Conservation (phyloP, 139 green algal species). For the Coccomyxa sp. region DNA sequence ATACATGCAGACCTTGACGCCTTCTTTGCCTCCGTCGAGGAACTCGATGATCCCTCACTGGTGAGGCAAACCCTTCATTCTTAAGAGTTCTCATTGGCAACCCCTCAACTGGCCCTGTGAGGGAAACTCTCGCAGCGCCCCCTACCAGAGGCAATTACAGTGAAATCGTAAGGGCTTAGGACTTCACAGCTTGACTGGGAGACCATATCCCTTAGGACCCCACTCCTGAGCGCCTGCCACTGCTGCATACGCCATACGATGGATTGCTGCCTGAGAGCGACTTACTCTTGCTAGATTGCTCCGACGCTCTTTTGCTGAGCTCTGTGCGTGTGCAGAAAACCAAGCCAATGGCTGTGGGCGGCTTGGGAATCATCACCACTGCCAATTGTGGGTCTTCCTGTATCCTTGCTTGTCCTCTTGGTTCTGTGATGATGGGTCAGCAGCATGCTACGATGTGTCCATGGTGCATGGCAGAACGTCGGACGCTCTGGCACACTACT, state of each 20-base stretch:
- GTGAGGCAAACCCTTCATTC: no score
- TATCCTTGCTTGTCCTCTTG: no score
- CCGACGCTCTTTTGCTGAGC: no score
- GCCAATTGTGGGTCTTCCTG: slow-evolving; percentile 70
- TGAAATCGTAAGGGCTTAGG: no score
- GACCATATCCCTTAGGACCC: background rate
- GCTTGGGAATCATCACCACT: slow-evolving; percentile 85
- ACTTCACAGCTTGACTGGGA: no score
- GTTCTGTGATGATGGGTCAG: no score
- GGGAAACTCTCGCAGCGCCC: no score
- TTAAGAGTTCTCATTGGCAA: no score
- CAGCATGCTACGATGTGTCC: background rate
- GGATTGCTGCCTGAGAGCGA: background rate
- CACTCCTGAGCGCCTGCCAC: background rate
- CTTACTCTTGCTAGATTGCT: background rate
- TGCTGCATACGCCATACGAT: background rate
- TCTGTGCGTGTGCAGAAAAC: slow-evolving; percentile 56
- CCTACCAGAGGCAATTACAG: no score
- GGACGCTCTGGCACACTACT: no score
- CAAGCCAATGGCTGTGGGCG: slow-evolving; percentile 80
- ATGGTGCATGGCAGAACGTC: background rate
- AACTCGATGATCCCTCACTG: slow-evolving; percentile 58
- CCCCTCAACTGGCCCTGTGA: no score
- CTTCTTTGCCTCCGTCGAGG: slow-evolving; percentile 82
- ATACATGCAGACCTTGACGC: slow-evolving; percentile 94